These are phyloP conservation scores for Trichoderma hamatum DNA, from an alignment of 2,329 filamentous ascomycete species.

Conservation along the genomic window DNA sequence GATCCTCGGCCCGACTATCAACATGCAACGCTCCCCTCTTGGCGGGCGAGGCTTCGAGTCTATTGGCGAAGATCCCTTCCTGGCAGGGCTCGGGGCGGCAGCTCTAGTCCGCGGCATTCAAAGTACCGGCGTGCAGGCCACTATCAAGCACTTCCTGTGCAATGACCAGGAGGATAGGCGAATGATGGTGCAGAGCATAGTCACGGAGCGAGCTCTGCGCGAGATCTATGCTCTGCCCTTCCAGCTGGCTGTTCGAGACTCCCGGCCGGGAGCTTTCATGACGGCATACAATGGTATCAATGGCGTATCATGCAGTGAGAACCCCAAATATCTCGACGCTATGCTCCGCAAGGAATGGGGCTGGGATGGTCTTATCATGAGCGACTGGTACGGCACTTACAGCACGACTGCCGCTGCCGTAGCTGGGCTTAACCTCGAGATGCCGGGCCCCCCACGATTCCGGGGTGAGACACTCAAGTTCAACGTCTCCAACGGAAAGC, in stretches of 20 bases:
- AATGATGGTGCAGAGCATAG: conserved; percentile 57
- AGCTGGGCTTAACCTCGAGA: conserved; percentile 61
- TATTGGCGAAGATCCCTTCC: conserved; percentile 60
- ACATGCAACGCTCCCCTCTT: conserved; percentile 63
- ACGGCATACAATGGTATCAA: conserved; percentile 64
- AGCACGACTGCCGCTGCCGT: conserved; percentile 54
- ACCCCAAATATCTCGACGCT: conserved; percentile 51
- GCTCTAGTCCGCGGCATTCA: conserved; percentile 59
- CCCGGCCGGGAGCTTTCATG: conserved; percentile 59
- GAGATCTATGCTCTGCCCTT: conserved; percentile 63
- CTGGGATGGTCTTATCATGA: conserved; percentile 61
- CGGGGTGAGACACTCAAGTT: conserved; percentile 56
- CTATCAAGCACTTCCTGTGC: conserved; percentile 64
- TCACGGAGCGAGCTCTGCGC: conserved; percentile 59
- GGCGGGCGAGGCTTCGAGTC: conserved; percentile 64
- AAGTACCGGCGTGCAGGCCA: conserved; percentile 58
- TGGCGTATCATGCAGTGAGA: conserved; percentile 59
- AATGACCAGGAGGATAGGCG: conserved; percentile 64
- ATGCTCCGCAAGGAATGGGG: conserved; percentile 61
- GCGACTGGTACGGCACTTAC: conserved; percentile 63
- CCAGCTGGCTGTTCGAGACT: conserved; percentile 57
- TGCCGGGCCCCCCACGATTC: conserved; percentile 59
- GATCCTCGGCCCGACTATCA: conserved; percentile 64
- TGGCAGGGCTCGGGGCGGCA: conserved; percentile 58
- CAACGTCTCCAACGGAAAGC: conserved; percentile 59